phyloP scores from a whole-genome alignment of 306 rosid species.

The Trifolium subterraneum region DNA sequence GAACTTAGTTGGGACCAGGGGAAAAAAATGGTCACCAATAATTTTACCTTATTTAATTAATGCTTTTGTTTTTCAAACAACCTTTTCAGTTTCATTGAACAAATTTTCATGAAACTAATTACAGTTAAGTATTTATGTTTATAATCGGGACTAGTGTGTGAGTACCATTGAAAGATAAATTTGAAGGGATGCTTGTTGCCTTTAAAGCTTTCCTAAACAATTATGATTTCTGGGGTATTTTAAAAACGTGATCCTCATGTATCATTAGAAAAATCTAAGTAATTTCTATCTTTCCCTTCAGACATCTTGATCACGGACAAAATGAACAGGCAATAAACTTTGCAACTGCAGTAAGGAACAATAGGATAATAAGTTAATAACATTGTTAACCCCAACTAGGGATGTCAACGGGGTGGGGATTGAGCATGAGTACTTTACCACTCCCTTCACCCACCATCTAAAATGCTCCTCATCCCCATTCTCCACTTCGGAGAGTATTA shows the following conservation, averaged over 20 bases:
- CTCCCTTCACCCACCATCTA: no score
- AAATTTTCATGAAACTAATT: not conserved
- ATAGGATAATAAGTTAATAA: conserved; percentile 6
- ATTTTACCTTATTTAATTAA: not conserved
- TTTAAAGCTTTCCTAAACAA: conserved; percentile 18
- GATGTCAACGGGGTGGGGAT: no score
- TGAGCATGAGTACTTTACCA: no score
- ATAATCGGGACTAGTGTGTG: not conserved
- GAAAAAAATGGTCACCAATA: not conserved
- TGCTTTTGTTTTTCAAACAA: not conserved
- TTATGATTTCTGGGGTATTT: not conserved
- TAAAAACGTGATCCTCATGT: not conserved
- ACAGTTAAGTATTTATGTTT: not conserved
- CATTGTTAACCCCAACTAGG: not conserved
- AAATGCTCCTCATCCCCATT: no score
- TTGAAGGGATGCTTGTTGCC: conserved; percentile 9
- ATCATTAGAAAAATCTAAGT: conserved; percentile 26
- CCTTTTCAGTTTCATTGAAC: not conserved
- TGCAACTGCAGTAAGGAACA: conserved; percentile 24
- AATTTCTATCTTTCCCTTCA: conserved; percentile 3
- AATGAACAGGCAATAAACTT: conserved; percentile 15
- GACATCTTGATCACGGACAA: conserved; percentile 14
- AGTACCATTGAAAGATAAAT: conserved; percentile 11
- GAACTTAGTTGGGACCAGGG: not conserved
- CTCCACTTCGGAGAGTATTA: no score